These are phyloP conservation scores for Aureobasidium sp. DNA, from an alignment of 2,329 filamentous ascomycete genomes.

Conservation along the genomic window DNA sequence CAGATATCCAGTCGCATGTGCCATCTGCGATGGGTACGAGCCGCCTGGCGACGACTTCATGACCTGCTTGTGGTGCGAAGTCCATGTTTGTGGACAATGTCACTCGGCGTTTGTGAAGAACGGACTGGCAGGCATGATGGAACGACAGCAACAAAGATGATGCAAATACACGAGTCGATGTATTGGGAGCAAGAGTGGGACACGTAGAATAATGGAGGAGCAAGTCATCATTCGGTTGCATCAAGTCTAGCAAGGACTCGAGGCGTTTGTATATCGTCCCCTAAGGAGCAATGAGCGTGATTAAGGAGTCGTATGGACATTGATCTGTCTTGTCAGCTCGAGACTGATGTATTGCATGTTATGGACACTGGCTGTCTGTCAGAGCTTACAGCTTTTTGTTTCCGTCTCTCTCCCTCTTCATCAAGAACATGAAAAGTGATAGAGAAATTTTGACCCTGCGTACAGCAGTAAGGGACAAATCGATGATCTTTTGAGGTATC, in stretches of 20 bases:
- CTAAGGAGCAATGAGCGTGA: background rate
- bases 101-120: background rate
- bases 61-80: conserved; percentile 10
- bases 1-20: conserved; percentile 7
- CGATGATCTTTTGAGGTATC: too few relatives aligned
- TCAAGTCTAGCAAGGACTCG: background rate
- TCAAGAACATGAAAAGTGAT: too few relatives aligned
- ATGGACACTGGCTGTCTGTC: background rate
- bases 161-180: background rate
- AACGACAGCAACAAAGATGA: background rate
- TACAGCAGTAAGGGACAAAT: too few relatives aligned
- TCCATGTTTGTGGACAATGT: conserved; percentile 10
- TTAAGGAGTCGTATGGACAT: background rate
- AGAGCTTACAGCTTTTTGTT: background rate
- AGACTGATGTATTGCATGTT: background rate
- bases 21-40: conserved; percentile 12
- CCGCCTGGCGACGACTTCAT: conserved; percentile 12
- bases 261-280: background rate
- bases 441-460: too few relatives aligned
- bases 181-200: background rate
- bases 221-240: background rate
- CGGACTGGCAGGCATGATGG: conserved; percentile 8
- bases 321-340: background rate
- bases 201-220: background rate
- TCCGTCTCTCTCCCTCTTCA: background rate